phyloP scores from a whole-genome alignment of 768 basidiomycete genomes.

The Tulasnella calospora region DNA sequence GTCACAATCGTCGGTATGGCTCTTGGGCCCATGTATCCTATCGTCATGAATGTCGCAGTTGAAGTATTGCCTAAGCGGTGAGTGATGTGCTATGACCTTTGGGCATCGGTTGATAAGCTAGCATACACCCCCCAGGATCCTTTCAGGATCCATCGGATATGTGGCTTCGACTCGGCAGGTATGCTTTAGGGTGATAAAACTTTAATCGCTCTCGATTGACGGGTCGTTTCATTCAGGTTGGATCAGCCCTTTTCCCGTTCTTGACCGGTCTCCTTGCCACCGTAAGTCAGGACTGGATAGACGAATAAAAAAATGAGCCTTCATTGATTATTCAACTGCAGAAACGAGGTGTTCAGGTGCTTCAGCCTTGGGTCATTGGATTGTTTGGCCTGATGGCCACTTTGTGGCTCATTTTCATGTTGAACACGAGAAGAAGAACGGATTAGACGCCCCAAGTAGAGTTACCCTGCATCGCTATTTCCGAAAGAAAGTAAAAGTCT shows the following conservation, averaged over 20 bases:
- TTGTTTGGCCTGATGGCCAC: slow-evolving; percentile 15
- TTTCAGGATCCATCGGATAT: slow-evolving; percentile 32
- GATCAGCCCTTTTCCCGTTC: slow-evolving; percentile 67
- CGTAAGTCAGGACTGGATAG: neutral
- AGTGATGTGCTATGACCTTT: neutral
- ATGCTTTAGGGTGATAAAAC: neutral
- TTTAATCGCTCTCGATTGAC: neutral
- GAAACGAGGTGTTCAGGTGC: slow-evolving; percentile 20
- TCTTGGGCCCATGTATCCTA: slow-evolving; percentile 39
- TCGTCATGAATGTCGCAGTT: slow-evolving; percentile 16
- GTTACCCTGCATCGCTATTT: neutral
- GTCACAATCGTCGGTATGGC: slow-evolving; percentile 39
- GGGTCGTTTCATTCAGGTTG: slow-evolving; percentile 44
- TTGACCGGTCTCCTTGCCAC: slow-evolving; percentile 35
- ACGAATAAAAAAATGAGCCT: neutral
- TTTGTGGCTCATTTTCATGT: slow-evolving; percentile 18
- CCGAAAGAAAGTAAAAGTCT: neutral
- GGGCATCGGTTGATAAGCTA: neutral
- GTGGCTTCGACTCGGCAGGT: slow-evolving; percentile 35
- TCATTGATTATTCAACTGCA: neutral
- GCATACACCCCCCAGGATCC: neutral
- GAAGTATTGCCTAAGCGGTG: slow-evolving; percentile 19
- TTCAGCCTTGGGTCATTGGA: slow-evolving; percentile 20
- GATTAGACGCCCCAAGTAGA: neutral
- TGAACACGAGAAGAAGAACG: slow-evolving; percentile 18